A percentile compares a stretch with the other conserved stretches of the same genome.
These are phyloP conservation scores for Syzygium aromaticum DNA, from an alignment of 345 rosid genomes.

Conservation along the genomic window DNA sequence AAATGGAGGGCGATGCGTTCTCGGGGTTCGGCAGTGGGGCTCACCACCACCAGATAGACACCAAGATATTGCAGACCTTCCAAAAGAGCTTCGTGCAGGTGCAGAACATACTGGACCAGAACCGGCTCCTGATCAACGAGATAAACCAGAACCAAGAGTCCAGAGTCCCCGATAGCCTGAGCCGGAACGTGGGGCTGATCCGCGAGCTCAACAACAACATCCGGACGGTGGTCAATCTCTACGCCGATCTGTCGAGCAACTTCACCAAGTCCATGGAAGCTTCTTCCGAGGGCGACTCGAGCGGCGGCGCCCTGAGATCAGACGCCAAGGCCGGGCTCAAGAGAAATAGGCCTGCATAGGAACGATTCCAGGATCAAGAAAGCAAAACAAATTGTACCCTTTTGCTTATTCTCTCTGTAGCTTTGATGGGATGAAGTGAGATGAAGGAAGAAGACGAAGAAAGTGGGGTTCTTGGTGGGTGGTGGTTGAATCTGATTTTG, in stretches of 20 bases:
- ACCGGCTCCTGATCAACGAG: conserved; percentile 59
- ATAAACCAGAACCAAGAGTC: conserved; percentile 82
- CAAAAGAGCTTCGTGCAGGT: conserved; percentile 70
- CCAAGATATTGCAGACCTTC: conserved; percentile 59
- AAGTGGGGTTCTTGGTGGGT: background rate
- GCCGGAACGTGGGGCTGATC: conserved; percentile 63
- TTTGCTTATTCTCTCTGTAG: background rate
- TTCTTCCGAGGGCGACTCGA: conserved; percentile 63
- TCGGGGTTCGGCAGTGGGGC: conserved; percentile 40
- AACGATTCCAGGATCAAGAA: background rate
- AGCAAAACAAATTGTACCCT: background rate
- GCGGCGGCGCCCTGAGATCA: conserved; percentile 30
- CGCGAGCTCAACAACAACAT: conserved; percentile 79
- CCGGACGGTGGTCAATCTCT: conserved; percentile 62
- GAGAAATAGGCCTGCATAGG: conserved; percentile 45
- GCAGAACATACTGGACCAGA: conserved; percentile 58
- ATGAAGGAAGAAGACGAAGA: background rate
- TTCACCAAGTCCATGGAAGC: conserved; percentile 51
- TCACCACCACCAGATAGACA: conserved; percentile 23
- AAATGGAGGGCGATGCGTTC: conserved; percentile 57
- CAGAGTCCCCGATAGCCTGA: conserved; percentile 56
- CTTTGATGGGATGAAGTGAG: background rate
- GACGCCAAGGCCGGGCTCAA: conserved; percentile 42
- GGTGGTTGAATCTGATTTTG: background rate
- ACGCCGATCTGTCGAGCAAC: conserved; percentile 57